A percentile compares a stretch with the other conserved stretches of the same genome.
These are phyloP conservation scores for Pseudocohnilembus persalinus DNA, from an alignment of 169 alveolate genomes.

Conservation along the genomic window DNA sequence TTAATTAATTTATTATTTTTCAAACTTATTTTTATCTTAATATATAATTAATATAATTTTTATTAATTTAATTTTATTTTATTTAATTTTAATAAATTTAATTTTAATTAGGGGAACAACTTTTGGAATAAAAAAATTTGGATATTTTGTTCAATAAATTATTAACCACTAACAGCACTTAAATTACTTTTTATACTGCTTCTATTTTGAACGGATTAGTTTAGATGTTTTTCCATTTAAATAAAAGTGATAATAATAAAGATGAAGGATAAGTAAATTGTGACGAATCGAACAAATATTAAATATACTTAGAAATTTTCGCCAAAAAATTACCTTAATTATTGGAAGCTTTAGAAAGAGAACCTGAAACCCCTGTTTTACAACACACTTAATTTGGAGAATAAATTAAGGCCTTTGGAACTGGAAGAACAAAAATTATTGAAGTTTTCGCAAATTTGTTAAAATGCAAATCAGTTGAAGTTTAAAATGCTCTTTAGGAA, in stretches of 20 bases:
- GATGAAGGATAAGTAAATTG: background rate
- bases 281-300: background rate
- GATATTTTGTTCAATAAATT: too few species aligned
- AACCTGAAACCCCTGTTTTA: background rate
- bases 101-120: background rate
- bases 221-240: background rate
- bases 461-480: background rate
- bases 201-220: background rate
- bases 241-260: too few species aligned
- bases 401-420: background rate
- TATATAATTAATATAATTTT: too few species aligned
- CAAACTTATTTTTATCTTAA: too few species aligned
- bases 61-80: too few species aligned
- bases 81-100: too few species aligned
- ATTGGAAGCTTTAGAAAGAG: background rate
- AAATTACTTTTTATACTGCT: background rate
- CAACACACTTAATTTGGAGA: background rate
- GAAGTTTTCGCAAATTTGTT: background rate
- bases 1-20: too few species aligned
- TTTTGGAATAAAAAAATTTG: background rate
- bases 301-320: background rate
- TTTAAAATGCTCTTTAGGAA: background rate
- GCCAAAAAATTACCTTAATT: background rate
- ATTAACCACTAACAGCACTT: background rate
- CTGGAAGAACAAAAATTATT: background rate